Base-by-base conservation (phyloP, 495 filamentous ascomycete genomes). In the Penicillium cataractarum region DNA sequence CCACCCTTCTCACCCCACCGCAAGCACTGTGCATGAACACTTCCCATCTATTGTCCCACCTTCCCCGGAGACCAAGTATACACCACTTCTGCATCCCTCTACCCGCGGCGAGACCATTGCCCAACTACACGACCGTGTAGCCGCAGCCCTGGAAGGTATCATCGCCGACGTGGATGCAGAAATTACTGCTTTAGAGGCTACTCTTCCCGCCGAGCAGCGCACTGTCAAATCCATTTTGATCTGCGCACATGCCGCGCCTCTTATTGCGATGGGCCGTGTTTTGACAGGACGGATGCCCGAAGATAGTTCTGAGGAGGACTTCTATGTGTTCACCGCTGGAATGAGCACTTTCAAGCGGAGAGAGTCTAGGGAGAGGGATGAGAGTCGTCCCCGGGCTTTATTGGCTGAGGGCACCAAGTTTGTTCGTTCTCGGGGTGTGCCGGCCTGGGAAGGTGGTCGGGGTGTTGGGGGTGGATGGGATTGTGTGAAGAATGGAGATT, bases 171-270 rank as follows among this genome's bases (percentile, higher is more conserved):
- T 89, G 32, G 95, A 99, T 69, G 64, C 70, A 5, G 82, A 89
- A 52, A 77, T 84, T 32, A 55, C 70, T 2, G 70, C 58, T 0
- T 17, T 74, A 1, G 78, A 80, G 54, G 66, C 72, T 5, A 26
- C 62, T 8, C 46, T 68, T 1, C 52, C 72, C 10, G 42, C 55
- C 1, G 66, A 71, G 6, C 58, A 66, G 46, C 64, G 68, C 5
- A 73, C 72, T 1, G 76, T 73, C 52, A 89, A 86, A 52, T 80
- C 91, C 0, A 78, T 97, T 17, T 64, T 97, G 24, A 83, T 99
- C 15, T 96, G 90, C 73, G 88, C 92, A n/a, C 95, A 99, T 78
- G 95, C 94, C 0, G 95, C 95, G 22, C 83, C 86, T 15, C 80
- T 97, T 67, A 96, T 99, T 68, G 89, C 90, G 6, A 87, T 92